Evolutionary conservation across 2,329 filamentous ascomycete species (phyloP).

Genomic region (Alternaria hordeiaustralica): DNA sequence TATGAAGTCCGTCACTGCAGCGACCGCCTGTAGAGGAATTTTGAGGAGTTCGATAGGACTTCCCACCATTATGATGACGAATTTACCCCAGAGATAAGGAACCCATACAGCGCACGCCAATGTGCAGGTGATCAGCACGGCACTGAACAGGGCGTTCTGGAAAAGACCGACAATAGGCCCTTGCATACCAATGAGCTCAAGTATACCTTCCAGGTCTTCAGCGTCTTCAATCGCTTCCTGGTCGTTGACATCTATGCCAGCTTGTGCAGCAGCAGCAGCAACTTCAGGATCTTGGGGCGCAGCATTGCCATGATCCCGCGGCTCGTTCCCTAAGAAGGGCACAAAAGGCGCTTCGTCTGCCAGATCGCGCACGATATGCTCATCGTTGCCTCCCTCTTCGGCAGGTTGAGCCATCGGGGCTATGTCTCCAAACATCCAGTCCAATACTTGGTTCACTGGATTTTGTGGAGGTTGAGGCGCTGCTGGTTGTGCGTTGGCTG

Average conservation of each 20-base stretch:
- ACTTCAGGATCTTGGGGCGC: slow-evolving; percentile 62
- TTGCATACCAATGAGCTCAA: slow-evolving; percentile 96
- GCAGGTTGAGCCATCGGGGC: slow-evolving; percentile 33
- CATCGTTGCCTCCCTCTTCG: slow-evolving; percentile 57
- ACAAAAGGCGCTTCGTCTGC: slow-evolving; percentile 68
- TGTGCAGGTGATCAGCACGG: slow-evolving; percentile 83
- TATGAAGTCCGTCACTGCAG: slow-evolving; percentile 76
- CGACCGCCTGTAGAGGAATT: slow-evolving; percentile 74
- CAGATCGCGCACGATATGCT: slow-evolving; percentile 65
- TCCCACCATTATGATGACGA: slow-evolving; percentile 78
- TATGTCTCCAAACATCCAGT: slow-evolving; percentile 60
- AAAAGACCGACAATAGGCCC: slow-evolving; percentile 87
- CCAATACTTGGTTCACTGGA: slow-evolving; percentile 43
- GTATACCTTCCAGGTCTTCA: slow-evolving; percentile 93
- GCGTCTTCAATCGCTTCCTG: slow-evolving; percentile 78
- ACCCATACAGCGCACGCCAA: slow-evolving; percentile 86
- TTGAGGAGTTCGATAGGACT: slow-evolving; percentile 74
- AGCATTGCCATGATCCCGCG: slow-evolving; percentile 31
- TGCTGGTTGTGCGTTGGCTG: slow-evolving; percentile 8
- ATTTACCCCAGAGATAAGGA: slow-evolving; percentile 89
- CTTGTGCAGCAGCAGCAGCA: slow-evolving; percentile 68
- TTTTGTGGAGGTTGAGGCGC: slow-evolving; percentile 21
- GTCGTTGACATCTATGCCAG: slow-evolving; percentile 71
- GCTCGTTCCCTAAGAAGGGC: slow-evolving; percentile 55
- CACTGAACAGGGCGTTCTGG: slow-evolving; percentile 94